Evolutionary conservation across 129 eudicot genomes (phyloP).

Genomic region (Daucus carota): DNA sequence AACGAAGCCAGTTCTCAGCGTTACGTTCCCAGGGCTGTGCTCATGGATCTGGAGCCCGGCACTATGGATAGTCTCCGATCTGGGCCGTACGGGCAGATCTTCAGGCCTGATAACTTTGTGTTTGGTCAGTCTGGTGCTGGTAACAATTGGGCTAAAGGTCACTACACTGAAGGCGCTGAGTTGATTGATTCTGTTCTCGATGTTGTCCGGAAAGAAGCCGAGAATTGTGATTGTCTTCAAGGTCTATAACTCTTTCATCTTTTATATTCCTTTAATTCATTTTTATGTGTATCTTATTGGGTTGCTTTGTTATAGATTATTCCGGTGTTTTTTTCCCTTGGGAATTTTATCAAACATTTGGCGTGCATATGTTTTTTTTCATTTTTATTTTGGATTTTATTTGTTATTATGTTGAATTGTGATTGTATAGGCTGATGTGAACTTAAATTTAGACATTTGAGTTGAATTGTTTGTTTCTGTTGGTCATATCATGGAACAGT

Average conservation of each 20-base stretch:
- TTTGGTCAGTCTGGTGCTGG: constrained; percentile 32
- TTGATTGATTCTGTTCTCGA: constrained; percentile 46
- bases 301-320: not conserved
- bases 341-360: not conserved
- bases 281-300: not conserved
- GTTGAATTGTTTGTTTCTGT: too few relatives aligned
- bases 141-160: constrained; percentile 52
- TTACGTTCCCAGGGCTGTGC: constrained; percentile 7
- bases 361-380: not conserved
- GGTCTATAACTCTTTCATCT: not conserved
- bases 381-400: too few relatives aligned
- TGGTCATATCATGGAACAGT: too few relatives aligned
- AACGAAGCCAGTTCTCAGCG: not conserved
- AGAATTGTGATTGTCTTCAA: constrained; percentile 10
- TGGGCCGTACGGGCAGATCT: constrained; percentile 3
- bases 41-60: constrained; percentile 11
- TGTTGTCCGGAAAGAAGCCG: constrained; percentile 26
- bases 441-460: too few relatives aligned
- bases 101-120: constrained; percentile 7
- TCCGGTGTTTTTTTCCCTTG: not conserved
- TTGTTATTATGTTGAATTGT: too few relatives aligned
- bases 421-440: too few relatives aligned
- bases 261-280: not conserved
- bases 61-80: constrained; percentile 11
- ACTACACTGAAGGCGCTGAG: constrained; percentile 58